A percentile compares a stretch with the other conserved stretches of the same genome.
Conservation (phyloP, 83 land plant genomes). For the Larix sibirica region DNA sequence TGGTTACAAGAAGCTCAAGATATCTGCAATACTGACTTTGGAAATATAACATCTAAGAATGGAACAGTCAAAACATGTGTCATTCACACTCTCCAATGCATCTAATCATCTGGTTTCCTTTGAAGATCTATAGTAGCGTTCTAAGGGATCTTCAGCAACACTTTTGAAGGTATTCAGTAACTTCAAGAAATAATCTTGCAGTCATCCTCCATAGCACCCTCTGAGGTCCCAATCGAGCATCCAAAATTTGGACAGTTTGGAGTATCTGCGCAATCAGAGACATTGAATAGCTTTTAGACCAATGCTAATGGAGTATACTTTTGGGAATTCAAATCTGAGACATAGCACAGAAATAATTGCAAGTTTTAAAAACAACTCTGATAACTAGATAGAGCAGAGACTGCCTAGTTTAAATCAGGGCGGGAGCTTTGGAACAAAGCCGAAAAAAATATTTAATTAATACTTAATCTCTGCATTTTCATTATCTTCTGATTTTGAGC, state of each 20-base stretch:
- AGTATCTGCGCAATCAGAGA: conserved; percentile 6
- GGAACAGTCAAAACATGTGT: neutral
- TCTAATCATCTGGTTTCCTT: neutral
- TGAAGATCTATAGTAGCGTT: neutral
- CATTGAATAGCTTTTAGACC: neutral
- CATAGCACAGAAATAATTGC: too few relatives aligned
- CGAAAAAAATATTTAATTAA: too few relatives aligned
- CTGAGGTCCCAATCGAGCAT: neutral
- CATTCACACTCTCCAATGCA: neutral
- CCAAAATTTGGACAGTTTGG: neutral
- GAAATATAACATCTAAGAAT: neutral
- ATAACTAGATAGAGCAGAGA: neutral
- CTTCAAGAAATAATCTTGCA: neutral
- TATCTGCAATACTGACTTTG: neutral
- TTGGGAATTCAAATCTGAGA: neutral
- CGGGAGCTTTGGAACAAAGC: neutral
- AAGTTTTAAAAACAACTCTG: neutral
- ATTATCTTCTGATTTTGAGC: too few relatives aligned
- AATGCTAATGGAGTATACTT: neutral
- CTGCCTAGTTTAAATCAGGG: neutral
- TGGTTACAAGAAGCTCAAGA: neutral
- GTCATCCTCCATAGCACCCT: neutral
- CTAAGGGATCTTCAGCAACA: neutral
- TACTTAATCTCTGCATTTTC: too few relatives aligned
- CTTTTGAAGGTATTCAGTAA: neutral